Conservation (phyloP, 2,329 filamentous ascomycete genomes). For the Penicillium paneum region DNA sequence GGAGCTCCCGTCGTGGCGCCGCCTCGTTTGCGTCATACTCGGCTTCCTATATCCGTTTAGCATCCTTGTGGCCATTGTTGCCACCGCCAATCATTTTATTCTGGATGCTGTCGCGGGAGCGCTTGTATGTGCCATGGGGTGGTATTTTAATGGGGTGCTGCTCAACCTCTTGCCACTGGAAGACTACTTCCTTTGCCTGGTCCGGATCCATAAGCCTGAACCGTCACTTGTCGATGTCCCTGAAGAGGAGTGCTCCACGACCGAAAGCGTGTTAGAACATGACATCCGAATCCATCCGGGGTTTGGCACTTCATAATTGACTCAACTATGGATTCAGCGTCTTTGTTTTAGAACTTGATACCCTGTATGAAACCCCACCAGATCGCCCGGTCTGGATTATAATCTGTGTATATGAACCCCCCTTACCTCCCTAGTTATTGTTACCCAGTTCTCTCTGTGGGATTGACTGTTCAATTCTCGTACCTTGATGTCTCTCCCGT, state of each 20-base stretch:
- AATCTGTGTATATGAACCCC: background rate
- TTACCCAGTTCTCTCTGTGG: background rate
- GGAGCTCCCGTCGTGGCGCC: conserved; percentile 49
- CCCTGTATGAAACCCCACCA: conserved; percentile 1
- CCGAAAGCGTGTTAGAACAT: conserved; percentile 11
- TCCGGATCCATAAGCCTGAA: conserved; percentile 64
- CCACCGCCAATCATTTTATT: conserved; percentile 70
- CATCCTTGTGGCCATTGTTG: conserved; percentile 66
- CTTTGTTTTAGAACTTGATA: conserved; percentile 12
- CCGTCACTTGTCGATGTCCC: conserved; percentile 12
- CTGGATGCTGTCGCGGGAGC: conserved; percentile 69
- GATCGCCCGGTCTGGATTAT: background rate
- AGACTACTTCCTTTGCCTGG: conserved; percentile 63
- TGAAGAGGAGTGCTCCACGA: background rate
- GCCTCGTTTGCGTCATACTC: conserved; percentile 48
- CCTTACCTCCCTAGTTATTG: background rate
- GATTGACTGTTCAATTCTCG: background rate
- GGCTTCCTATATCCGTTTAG: conserved; percentile 63
- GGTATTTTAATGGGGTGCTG: conserved; percentile 54
- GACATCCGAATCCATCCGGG: background rate
- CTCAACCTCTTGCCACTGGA: conserved; percentile 64
- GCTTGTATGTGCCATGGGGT: conserved; percentile 62
- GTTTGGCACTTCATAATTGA: background rate
- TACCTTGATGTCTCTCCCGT: background rate
- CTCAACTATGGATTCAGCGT: background rate